A percentile compares a stretch with the other conserved stretches of the same genome.
Conservation (phyloP, 805 yeast genomes). For the Scheffersomyces spartinae region DNA sequence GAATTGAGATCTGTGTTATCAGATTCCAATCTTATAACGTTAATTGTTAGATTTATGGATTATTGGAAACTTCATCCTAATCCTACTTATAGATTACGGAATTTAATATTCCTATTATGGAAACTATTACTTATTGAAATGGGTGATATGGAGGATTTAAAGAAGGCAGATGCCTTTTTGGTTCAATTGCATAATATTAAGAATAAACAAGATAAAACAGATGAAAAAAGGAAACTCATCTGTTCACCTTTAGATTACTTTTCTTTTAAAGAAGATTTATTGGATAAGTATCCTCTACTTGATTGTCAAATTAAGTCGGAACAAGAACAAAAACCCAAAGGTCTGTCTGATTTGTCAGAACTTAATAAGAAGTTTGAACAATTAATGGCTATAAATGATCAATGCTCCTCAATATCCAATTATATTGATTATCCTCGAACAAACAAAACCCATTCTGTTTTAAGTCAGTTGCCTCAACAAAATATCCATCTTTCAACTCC, state of each 20-base stretch:
- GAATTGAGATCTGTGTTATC: slow-evolving; percentile 7
- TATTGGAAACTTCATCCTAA: slow-evolving; percentile 51
- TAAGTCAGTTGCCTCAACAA: slow-evolving; percentile 38
- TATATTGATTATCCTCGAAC: slow-evolving; percentile 50
- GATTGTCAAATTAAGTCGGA: slow-evolving; percentile 22
- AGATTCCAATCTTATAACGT: slow-evolving; percentile 28
- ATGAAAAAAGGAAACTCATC: slow-evolving; percentile 18
- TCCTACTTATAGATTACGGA: slow-evolving; percentile 36
- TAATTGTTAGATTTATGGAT: slow-evolving; percentile 41
- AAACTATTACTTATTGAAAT: slow-evolving; percentile 46
- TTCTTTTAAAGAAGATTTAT: slow-evolving; percentile 64
- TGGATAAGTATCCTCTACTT: slow-evolving; percentile 65
- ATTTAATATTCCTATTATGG: slow-evolving; percentile 41
- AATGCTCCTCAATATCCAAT: slow-evolving; percentile 46
- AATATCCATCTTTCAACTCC: slow-evolving; percentile 75
- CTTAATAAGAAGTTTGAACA: slow-evolving; percentile 14
- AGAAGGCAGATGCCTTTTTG: slow-evolving; percentile 35
- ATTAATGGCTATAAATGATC: slow-evolving; percentile 28
- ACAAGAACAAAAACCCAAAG: slow-evolving; percentile 1
- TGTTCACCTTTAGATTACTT: slow-evolving; percentile 83
- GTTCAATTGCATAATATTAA: slow-evolving; percentile 26
- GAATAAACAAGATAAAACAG: slow-evolving; percentile 11
- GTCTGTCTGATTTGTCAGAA: slow-evolving; percentile 8
- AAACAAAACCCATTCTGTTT: slow-evolving; percentile 29
- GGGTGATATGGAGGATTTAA: slow-evolving; percentile 40